These are phyloP conservation scores for Aureobasidium mangrovei DNA, from an alignment of 2,329 filamentous ascomycete species.

Conservation along the genomic window DNA sequence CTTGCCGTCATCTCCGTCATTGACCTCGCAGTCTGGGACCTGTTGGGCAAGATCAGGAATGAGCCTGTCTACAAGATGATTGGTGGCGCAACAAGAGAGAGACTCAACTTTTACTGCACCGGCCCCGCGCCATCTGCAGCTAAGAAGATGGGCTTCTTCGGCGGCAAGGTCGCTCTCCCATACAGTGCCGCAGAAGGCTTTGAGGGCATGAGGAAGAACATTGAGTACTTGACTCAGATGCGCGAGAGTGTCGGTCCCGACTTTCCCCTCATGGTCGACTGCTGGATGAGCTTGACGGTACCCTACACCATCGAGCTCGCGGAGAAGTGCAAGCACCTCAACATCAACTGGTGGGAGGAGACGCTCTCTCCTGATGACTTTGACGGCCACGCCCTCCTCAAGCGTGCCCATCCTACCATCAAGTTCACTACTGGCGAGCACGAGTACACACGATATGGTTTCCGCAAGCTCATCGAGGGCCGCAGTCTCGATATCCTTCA, in stretches of 20 bases:
- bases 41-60: constrained; percentile 80
- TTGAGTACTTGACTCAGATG: constrained; percentile 79
- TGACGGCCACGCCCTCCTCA: constrained; percentile 82
- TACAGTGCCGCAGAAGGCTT: constrained; percentile 84
- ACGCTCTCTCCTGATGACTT: constrained; percentile 85
- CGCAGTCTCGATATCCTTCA: constrained; percentile 91
- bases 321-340: constrained; percentile 69
- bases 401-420: constrained; percentile 77
- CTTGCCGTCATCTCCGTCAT: constrained; percentile 90
- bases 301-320: constrained; percentile 87
- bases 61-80: constrained; percentile 94
- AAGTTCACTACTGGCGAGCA: constrained; percentile 97
- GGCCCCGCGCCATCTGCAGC: constrained; percentile 75
- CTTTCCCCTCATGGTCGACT: constrained; percentile 91
- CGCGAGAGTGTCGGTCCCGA: constrained; percentile 77
- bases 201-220: constrained; percentile 74
- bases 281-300: constrained; percentile 94
- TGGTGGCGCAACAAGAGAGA: constrained; percentile 76
- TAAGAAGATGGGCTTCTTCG: constrained; percentile 80
- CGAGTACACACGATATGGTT: constrained; percentile 88
- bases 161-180: constrained; percentile 81
- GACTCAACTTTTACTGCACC: constrained; percentile 89
- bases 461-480: constrained; percentile 86
- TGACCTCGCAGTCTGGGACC: constrained; percentile 86
- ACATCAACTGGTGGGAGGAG: constrained; percentile 98